Base-by-base conservation (phyloP, 2,329 filamentous ascomycete species). In the Shiraia sp. region DNA sequence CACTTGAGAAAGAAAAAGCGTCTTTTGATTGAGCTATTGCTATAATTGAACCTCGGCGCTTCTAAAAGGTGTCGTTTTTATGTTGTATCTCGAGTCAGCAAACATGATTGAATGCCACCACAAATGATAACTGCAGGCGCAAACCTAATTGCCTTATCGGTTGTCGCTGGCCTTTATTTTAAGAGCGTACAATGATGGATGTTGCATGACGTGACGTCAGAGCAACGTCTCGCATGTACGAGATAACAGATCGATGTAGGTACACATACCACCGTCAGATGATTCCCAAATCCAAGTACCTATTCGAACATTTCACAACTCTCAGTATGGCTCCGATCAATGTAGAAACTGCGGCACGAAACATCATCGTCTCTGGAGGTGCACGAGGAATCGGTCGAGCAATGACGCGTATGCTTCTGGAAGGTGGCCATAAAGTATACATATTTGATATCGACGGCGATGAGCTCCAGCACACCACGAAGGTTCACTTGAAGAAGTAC, bases 381-480 rank as follows among this genome's bases (percentile, higher is more conserved):
- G 74, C 72, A 4, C 68, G 69, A 30, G 76, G 75, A n/a, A 77
- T 79, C 43, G 75, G 76, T 10, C 66, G 75, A 36, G 70, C 67
- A 22, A 53, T 77, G 24, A 68, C 69, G n/a, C 71, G 75, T 16
- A 73, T 75, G 45, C 70, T 73, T 38, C 72, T 73, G 30, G 59
- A 70, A 49, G 59, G 60, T 13, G 74, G 75, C 22, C 70, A 76
- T 57, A 69, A 69, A 27, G 70, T 77, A 46, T 76, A 71, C 58
- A 70, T 77, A 26, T 63, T 77, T 38, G 75, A 77, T 52, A 66
- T 69, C 28, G 67, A 70, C 23, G 49, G 63, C 54, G 51, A 61
- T 32, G 42, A 75, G 68, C 50, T 69, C 4, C 41, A 63, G 16
- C 46, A 69, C 36, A 64, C 69, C 61, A 66, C 67, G 54, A 51